A percentile compares a stretch with the other conserved stretches of the same genome.
These are phyloP conservation scores for Euphrasia arctica DNA, from an alignment of 305 asterid genomes.

Conservation along the genomic window DNA sequence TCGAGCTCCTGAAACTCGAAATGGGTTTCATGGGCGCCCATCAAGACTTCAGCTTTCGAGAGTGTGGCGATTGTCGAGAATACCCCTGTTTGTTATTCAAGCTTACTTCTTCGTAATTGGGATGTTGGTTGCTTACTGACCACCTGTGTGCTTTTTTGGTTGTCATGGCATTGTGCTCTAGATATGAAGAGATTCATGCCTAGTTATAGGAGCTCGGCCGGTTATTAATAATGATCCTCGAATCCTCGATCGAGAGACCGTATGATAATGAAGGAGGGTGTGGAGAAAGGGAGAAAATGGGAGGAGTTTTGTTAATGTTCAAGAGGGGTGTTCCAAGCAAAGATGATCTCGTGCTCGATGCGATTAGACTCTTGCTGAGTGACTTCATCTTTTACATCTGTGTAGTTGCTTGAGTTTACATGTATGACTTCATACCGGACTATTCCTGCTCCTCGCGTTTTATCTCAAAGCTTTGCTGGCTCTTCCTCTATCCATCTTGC, in stretches of 20 bases:
- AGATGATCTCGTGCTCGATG: conserved; percentile 34
- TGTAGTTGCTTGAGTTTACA: conserved; percentile 88
- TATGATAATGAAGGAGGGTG: conserved; percentile 41
- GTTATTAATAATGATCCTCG: conserved; percentile 32
- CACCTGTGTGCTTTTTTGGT: conserved; percentile 83
- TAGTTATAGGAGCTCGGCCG: conserved; percentile 89
- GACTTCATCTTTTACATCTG: conserved; percentile 95
- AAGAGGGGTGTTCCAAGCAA: conserved; percentile 30
- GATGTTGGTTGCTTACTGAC: conserved; percentile 93
- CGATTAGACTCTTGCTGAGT: conserved; percentile 90
- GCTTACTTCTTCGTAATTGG: conserved; percentile 84
- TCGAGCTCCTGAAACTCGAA: conserved; percentile 88
- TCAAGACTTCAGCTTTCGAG: conserved; percentile 52
- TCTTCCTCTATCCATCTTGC: conserved; percentile 76
- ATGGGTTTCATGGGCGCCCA: conserved; percentile 98
- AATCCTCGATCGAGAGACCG: conserved; percentile 25
- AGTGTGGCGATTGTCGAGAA: conserved; percentile 64
- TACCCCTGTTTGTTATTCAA: conserved; percentile 68
- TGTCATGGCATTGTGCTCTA: conserved; percentile 93
- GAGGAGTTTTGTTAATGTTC: conserved; percentile 40
- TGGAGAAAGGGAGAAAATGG: conserved; percentile 65
- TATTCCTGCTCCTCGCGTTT: conserved; percentile 60
- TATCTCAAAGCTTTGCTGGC: conserved; percentile 96
- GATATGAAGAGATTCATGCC: conserved; percentile 47
- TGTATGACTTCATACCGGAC: conserved; percentile 63